A percentile compares a stretch with the other conserved stretches of the same genome.
These are phyloP conservation scores for Flaveria brownii DNA, from an alignment of 129 eudicot species.

Conservation along the genomic window DNA sequence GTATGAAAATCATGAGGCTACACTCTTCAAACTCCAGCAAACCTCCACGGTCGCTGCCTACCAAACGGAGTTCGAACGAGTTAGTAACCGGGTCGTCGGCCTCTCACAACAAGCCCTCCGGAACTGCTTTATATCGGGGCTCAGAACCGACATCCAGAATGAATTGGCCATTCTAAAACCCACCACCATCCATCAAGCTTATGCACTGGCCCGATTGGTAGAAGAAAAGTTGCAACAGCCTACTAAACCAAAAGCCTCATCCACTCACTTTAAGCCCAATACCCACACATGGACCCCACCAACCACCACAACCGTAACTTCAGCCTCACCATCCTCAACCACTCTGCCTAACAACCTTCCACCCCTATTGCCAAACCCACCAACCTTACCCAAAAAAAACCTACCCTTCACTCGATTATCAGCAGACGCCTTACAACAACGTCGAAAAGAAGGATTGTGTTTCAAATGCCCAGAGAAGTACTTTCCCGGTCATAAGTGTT, in stretches of 20 bases:
- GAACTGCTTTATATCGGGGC: background rate
- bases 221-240: background rate
- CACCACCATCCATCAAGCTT: background rate
- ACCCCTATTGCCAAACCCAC: background rate
- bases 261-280: too few species aligned
- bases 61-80: background rate
- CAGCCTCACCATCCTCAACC: too few species aligned
- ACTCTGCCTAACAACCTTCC: too few species aligned
- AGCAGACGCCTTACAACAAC: background rate
- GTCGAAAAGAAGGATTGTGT: too few species aligned
- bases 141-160: background rate
- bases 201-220: background rate
- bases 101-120: background rate
- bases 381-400: too few species aligned
- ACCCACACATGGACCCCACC: too few species aligned
- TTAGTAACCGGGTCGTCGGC: background rate
- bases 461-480: background rate
- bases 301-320: too few species aligned
- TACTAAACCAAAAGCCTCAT: background rate
- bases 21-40: too few species aligned
- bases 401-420: background rate
- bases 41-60: background rate
- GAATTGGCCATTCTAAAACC: background rate
- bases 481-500: background rate
- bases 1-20: too few species aligned